Evolutionary conservation across 768 basidiomycete genomes (phyloP), one percentile per base, ranked within the genome.

Genomic region (Tephrocybe rancida): DNA sequence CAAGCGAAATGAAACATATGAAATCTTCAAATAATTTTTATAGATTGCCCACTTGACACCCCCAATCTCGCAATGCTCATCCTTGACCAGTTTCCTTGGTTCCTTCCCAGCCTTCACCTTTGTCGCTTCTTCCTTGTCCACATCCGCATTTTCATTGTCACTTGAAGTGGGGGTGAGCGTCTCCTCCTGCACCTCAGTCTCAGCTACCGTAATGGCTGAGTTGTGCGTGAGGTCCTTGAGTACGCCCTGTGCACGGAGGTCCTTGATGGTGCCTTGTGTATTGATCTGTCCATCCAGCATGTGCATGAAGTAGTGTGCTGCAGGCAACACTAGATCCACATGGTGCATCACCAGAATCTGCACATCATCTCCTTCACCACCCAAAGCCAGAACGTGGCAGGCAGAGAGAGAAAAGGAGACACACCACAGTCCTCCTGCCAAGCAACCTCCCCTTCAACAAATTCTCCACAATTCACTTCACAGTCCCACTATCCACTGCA

Each of bases 231-330:
- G 84, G 11, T 80, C 68, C 18, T 87, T 83, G 10, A 93, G 72
- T 1, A 85, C 64, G 8, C 89, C 88, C 38, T 73, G 76, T 0
- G 76, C 75, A 0, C 80, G 81, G 5, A 92, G 74, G 3, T 88
- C 87, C 38, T 78, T 75, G 21, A 87, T 68, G 0, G 80, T 82
- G 5, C 90, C 90, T 62, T 88, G 81, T 0, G 79, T 77, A 59
- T 90, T 88, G 42, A 91, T 83, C 14, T 88, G 80, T 3, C 90
- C 90, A 58, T 91, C 90, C 0, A 89, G 73, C 78, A 92, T 85
- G 29, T 87, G 81, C 7, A 91, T 77, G 1, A 92, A 68, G 60
- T 89, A 90, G 56, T 85, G 60, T 0, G 87, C 80, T 2, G 81
- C 84, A 0, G 88, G 85, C 2, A 91, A 77, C n/a, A 92, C 84